phyloP scores from a whole-genome alignment of 2,329 filamentous ascomycete species.

The Curvularia hawaiiensis region DNA sequence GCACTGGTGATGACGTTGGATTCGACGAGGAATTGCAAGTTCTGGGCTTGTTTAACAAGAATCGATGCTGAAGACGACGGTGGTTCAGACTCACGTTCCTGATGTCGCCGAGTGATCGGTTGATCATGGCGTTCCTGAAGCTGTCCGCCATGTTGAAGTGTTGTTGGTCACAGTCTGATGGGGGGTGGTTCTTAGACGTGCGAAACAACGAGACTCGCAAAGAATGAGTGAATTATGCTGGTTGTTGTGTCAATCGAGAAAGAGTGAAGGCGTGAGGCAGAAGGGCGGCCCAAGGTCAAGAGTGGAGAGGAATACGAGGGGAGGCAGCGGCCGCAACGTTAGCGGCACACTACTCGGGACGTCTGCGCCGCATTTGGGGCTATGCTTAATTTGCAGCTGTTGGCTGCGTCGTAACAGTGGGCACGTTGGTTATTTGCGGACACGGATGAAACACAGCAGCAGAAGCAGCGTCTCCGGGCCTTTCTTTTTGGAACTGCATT shows the following conservation, averaged over 20 bases:
- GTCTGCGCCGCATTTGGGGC: conserved; percentile 25
- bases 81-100: conserved; percentile 68
- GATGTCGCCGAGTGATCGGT: conserved; percentile 85
- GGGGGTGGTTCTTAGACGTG: too few species aligned
- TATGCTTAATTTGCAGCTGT: conserved; percentile 16
- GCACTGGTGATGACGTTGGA: conserved; percentile 76
- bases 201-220: background rate
- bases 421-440: conserved; percentile 2
- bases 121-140: conserved; percentile 66
- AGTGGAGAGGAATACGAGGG: conserved; percentile 16
- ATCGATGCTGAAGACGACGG: background rate
- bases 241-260: background rate
- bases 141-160: conserved; percentile 47
- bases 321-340: conserved; percentile 13
- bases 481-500: background rate
- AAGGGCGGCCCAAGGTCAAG: conserved; percentile 5
- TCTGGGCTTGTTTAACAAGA: conserved; percentile 62
- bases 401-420: conserved; percentile 3
- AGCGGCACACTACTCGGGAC: conserved; percentile 19
- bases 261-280: conserved; percentile 8
- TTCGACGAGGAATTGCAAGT: conserved; percentile 88
- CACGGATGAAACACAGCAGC: background rate
- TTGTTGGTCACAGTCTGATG: background rate
- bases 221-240: background rate
- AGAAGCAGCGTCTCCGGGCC: background rate